phyloP scores from a whole-genome alignment of 2,329 filamentous ascomycete genomes.

The Exophiala calicioides region DNA sequence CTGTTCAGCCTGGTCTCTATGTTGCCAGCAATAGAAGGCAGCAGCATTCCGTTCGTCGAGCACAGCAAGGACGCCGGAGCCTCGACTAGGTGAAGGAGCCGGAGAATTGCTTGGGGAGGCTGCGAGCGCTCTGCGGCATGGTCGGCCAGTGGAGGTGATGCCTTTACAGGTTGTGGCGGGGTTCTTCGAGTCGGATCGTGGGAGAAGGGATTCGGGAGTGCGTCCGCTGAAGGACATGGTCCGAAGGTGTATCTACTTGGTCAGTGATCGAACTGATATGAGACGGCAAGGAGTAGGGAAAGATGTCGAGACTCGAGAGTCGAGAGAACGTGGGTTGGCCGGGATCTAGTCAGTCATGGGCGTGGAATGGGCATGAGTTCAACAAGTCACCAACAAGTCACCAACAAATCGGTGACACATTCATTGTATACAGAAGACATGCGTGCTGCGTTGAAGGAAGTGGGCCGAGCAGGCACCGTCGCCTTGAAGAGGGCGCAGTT shows the following conservation, averaged over 20 bases:
- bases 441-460: too few species aligned
- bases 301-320: neutral
- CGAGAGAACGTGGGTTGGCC: too few species aligned
- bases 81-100: slow-evolving; percentile 34
- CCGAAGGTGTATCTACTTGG: neutral
- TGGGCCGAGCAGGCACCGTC: too few species aligned
- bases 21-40: slow-evolving; percentile 84
- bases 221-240: slow-evolving; percentile 66
- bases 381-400: too few species aligned
- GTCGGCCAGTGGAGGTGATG: slow-evolving; percentile 76
- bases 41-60: slow-evolving; percentile 33
- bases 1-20: slow-evolving; percentile 76
- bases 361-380: too few species aligned
- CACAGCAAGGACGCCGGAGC: slow-evolving; percentile 33
- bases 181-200: slow-evolving; percentile 80
- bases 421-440: too few species aligned
- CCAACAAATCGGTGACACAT: too few species aligned
- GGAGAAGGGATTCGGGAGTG: slow-evolving; percentile 79
- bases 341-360: too few species aligned
- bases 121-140: slow-evolving; percentile 73
- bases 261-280: too few species aligned
- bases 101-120: slow-evolving; percentile 42
- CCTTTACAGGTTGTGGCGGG: slow-evolving; percentile 83
- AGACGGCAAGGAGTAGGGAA: neutral
- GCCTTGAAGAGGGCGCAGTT: too few species aligned